Percentiles rank a stretch among this genome's conserved stretches.
Evolutionary conservation across 805 yeast species (phyloP).

Genomic region (Pichia thaimueangensis): DNA sequence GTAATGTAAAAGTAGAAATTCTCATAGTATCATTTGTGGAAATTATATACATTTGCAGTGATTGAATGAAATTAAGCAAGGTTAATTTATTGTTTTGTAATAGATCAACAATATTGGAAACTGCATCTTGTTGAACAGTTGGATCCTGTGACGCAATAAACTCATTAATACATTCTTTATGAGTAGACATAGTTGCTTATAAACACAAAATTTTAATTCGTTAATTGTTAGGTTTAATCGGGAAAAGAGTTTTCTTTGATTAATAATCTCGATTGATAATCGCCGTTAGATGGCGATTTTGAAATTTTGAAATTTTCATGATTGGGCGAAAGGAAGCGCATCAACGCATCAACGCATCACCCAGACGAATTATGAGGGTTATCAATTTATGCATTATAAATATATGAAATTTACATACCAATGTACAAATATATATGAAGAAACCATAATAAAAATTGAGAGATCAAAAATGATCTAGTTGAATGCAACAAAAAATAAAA

Average conservation of each 20-base stretch:
- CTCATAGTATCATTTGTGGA: slow-evolving; percentile 39
- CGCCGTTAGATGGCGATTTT: not conserved
- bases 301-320: not conserved
- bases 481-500: no score
- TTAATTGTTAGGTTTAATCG: no score
- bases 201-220: no score
- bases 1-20: slow-evolving; percentile 34
- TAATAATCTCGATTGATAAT: no score
- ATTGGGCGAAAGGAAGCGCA: not conserved
- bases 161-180: slow-evolving; percentile 8
- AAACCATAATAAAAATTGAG: no score
- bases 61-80: slow-evolving; percentile 11
- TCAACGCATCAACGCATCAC: no score
- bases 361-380: no score
- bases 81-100: slow-evolving; percentile 8
- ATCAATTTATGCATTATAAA: no score
- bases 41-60: slow-evolving; percentile 35
- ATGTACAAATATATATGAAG: no score
- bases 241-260: not conserved
- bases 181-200: slow-evolving; percentile 4
- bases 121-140: not conserved
- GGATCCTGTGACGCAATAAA: slow-evolving; percentile 7
- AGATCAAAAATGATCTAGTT: no score
- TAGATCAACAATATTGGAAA: slow-evolving; percentile 2
- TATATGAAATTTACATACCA: no score